Base-by-base conservation (phyloP, 2,329 filamentous ascomycete genomes). In the Alternaria atra region DNA sequence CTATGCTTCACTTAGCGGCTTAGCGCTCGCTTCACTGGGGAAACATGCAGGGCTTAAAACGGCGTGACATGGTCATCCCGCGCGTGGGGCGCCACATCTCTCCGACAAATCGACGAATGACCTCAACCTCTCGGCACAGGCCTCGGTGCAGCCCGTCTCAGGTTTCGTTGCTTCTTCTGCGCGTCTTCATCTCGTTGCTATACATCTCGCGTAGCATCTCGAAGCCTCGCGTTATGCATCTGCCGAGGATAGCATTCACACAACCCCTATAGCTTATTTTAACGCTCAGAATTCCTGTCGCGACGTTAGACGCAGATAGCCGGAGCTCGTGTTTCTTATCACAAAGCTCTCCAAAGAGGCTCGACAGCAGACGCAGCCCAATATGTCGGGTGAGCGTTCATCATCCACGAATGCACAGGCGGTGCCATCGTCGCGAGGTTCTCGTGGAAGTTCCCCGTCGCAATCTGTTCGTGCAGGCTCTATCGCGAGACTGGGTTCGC, bases 401-500 rank as follows among this genome's bases (percentile, higher is more conserved):
- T 62, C 71, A 30, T 61, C 69, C 40, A 72, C 76, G 39, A 63
- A 64, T 37, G 70, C 77, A 13, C 65, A 66, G 53, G 67, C 72
- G 13, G 29, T 75, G 34, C 72, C 71, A 6, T 64, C 70, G 20
- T 70, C 75, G 39, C 64, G 65, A 47, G 61, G 59, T 30, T 72
- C 72, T 17, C 70, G 68, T 34, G 68, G 62, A 10, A 70, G 66
- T 60, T 77, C 76, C 29, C 73, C 74, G 30, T 68, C 72, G 44
- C 81, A 82, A 29, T 82, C 82, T 23, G 74, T 82, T 32, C 79
- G 84, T 73, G 85, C 85, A 56, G 80, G 82, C 23, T 85, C 84
- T 15, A 86, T 82, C n/a, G 84, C 83, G 51, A 80, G 85, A 47
- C 76, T 87, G 39, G 85, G 84, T 39, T 87, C 85, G 7, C 85